Evolutionary conservation across 1,284 basidiomycete genomes (phyloP).

Genomic region (Lentinula novae-zelandiae): DNA sequence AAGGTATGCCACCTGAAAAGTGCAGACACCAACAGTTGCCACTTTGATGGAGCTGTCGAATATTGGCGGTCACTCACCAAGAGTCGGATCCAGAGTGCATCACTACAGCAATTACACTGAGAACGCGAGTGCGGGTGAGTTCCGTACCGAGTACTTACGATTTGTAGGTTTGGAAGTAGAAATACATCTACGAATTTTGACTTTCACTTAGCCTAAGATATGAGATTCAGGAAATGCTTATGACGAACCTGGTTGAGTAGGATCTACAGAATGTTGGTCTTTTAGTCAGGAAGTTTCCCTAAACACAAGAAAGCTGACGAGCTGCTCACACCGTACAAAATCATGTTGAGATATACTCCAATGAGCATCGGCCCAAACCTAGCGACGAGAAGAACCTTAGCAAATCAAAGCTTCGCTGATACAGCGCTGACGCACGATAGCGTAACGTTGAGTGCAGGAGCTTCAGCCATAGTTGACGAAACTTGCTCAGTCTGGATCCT

Average conservation of each 20-base stretch:
- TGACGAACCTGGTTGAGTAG: constrained; percentile 30
- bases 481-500: not conserved
- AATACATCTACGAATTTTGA: constrained; percentile 23
- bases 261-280: constrained; percentile 21
- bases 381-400: not conserved
- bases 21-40: not conserved
- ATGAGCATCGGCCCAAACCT: constrained; percentile 44
- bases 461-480: not conserved
- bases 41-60: not conserved
- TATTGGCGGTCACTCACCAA: constrained; percentile 28
- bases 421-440: constrained; percentile 3
- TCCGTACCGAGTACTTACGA: constrained; percentile 20
- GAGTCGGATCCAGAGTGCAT: constrained; percentile 36
- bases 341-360: constrained; percentile 40
- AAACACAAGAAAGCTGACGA: not conserved
- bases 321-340: constrained; percentile 42
- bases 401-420: not conserved
- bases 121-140: constrained; percentile 6
- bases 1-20: constrained; percentile 34
- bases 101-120: constrained; percentile 24
- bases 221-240: not conserved
- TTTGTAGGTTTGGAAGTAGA: constrained; percentile 32
- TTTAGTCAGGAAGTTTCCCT: not conserved
- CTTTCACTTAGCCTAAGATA: not conserved
- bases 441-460: not conserved